These are phyloP conservation scores for Colletotrichum sp. DNA, from an alignment of 2,329 filamentous ascomycete genomes.

Conservation along the genomic window DNA sequence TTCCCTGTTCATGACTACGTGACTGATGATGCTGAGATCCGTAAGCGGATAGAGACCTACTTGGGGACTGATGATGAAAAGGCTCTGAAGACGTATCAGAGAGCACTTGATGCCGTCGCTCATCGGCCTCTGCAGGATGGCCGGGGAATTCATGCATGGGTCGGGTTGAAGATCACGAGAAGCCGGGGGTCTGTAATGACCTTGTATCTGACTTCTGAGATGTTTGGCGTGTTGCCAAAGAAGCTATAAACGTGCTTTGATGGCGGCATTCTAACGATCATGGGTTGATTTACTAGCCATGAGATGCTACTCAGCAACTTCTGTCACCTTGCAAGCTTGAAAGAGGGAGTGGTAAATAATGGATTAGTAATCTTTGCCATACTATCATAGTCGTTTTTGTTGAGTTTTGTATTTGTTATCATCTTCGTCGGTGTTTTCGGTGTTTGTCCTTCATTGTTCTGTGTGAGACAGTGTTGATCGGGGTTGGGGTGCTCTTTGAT, in stretches of 20 bases:
- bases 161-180: not conserved
- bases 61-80: not conserved
- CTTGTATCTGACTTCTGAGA: not conserved
- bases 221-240: not conserved
- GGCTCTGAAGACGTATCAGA: not conserved
- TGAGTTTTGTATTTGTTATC: no score
- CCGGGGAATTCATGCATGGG: not conserved
- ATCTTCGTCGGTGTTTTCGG: fast-evolving
- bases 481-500: not conserved
- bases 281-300: fast-evolving
- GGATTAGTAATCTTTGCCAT: no score
- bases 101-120: not conserved
- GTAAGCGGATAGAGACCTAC: not conserved
- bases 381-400: no score
- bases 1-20: not conserved
- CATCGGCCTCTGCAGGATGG: not conserved
- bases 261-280: fast-evolving
- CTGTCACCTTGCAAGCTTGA: not conserved
- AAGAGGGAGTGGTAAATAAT: not conserved
- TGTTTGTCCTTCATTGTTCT: not conserved
- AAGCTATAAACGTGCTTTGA: not conserved
- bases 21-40: not conserved
- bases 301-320: not conserved
- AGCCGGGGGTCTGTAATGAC: not conserved
- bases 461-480: not conserved